phyloP scores from a whole-genome alignment of 306 rosid species.

The Acacia crassicarpa region DNA sequence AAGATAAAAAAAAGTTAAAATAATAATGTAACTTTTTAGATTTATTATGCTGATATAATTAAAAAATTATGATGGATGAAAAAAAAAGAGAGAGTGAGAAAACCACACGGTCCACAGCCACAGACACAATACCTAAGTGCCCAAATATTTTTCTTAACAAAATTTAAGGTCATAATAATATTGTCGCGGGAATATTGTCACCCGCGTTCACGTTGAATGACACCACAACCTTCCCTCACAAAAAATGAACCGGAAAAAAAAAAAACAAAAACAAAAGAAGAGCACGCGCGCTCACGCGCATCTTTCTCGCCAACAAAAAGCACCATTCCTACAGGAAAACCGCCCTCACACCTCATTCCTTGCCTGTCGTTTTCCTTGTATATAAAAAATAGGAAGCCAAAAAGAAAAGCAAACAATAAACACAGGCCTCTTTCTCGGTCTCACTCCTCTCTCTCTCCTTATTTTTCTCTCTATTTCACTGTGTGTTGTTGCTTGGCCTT shows the following conservation, averaged over 20 bases:
- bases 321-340: slow-evolving; percentile 27
- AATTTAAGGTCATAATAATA: too few relatives aligned
- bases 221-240: background rate
- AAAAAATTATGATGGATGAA: too few relatives aligned
- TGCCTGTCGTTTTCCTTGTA: slow-evolving; percentile 56
- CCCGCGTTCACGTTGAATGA: background rate
- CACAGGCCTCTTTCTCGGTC: slow-evolving; percentile 13
- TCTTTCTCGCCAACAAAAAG: background rate
- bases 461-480: slow-evolving; percentile 4
- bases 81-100: too few relatives aligned
- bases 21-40: too few relatives aligned
- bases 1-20: too few relatives aligned
- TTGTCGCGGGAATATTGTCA: background rate
- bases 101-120: too few relatives aligned
- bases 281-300: slow-evolving; percentile 36
- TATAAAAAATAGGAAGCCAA: slow-evolving; percentile 35
- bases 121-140: too few relatives aligned
- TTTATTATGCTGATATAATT: too few relatives aligned
- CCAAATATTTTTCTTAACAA: too few relatives aligned
- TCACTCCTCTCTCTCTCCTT: background rate
- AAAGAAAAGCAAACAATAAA: slow-evolving; percentile 21
- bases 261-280: background rate
- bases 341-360: slow-evolving; percentile 23
- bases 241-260: background rate
- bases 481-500: slow-evolving; percentile 42